Evolutionary conservation across 129 eudicot genomes (phyloP).

Genomic region (Tanacetum coccineum): DNA sequence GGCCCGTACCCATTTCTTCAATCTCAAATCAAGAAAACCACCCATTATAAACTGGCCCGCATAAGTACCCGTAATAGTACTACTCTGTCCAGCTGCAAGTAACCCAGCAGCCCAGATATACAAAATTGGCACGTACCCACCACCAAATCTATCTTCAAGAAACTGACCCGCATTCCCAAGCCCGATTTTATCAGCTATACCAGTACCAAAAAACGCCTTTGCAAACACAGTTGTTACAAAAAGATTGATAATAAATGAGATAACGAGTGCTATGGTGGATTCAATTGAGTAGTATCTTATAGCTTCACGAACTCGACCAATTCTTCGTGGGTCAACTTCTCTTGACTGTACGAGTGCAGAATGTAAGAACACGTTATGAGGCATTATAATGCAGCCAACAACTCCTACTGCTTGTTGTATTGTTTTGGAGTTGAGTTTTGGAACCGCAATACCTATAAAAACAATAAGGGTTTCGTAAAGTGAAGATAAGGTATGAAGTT

Average conservation of each 20-base stretch:
- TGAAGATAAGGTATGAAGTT: not conserved
- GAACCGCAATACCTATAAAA: conserved; percentile 66
- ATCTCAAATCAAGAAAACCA: conserved; percentile 70
- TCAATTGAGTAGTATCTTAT: conserved; percentile 84
- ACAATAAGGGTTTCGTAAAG: conserved; percentile 4
- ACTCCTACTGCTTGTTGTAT: conserved; percentile 89
- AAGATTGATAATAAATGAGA: conserved; percentile 77
- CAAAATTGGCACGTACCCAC: conserved; percentile 76
- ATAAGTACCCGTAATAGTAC: conserved; percentile 91
- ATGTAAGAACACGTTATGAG: conserved; percentile 91
- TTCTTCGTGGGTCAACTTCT: conserved; percentile 64
- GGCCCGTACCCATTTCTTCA: conserved; percentile 90
- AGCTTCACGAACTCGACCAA: conserved; percentile 81
- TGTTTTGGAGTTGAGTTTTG: conserved; percentile 82
- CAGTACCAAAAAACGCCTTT: conserved; percentile 90
- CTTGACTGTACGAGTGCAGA: conserved; percentile 94
- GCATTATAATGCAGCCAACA: conserved; percentile 93
- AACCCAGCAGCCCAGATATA: conserved; percentile 95
- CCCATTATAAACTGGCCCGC: conserved; percentile 98
- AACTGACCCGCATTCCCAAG: conserved; percentile 80
- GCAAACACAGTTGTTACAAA: conserved; percentile 89
- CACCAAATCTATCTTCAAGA: conserved; percentile 81
- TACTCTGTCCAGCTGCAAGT: conserved; percentile 97
- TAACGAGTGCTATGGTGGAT: conserved; percentile 58
- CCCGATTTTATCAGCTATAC: conserved; percentile 63